A percentile compares a stretch with the other conserved stretches of the same genome.
Evolutionary conservation across 2,329 filamentous ascomycete species (phyloP).

Genomic region (Sclerotinia trifoliorum): DNA sequence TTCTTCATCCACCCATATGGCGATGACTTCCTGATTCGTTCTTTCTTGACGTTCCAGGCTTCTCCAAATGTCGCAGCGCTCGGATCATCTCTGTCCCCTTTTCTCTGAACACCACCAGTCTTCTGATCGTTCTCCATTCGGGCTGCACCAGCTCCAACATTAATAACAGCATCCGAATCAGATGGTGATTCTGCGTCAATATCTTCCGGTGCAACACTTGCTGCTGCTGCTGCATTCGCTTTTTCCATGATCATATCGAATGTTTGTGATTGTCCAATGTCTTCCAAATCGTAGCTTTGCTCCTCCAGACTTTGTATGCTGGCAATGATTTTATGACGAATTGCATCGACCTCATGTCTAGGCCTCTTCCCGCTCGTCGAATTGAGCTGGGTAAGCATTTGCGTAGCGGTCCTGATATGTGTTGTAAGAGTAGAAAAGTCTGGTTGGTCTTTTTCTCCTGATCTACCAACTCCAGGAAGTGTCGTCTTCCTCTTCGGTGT

Average conservation of each 20-base stretch:
- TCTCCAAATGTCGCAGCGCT: slow-evolving; percentile 85
- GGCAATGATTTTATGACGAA: slow-evolving; percentile 82
- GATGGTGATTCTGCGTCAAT: slow-evolving; percentile 53
- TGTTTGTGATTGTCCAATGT: slow-evolving; percentile 63
- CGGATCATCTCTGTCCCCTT: slow-evolving; percentile 80
- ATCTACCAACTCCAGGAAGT: slow-evolving; percentile 51
- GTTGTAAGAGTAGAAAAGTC: slow-evolving; percentile 81
- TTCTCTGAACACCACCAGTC: slow-evolving; percentile 76
- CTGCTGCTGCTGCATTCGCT: slow-evolving; percentile 52
- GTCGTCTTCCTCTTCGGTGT: slow-evolving; percentile 60
- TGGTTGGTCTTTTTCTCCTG: slow-evolving; percentile 64
- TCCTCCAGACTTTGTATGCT: slow-evolving; percentile 88
- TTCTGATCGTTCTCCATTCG: slow-evolving; percentile 90
- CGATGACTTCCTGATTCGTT: slow-evolving; percentile 78
- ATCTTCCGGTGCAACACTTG: slow-evolving; percentile 50
- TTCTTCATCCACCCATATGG: slow-evolving; percentile 89
- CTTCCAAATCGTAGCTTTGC: slow-evolving; percentile 76
- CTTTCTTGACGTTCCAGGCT: slow-evolving; percentile 80
- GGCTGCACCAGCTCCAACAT: slow-evolving; percentile 71
- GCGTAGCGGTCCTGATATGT: slow-evolving; percentile 82
- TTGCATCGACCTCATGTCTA: slow-evolving; percentile 76
- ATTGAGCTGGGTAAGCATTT: slow-evolving; percentile 83
- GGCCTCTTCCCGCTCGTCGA: slow-evolving; percentile 77
- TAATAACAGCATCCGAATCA: slow-evolving; percentile 47
- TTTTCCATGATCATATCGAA: slow-evolving; percentile 83